Percentiles rank a stretch among this genome's conserved stretches.
Conservation (phyloP, 345 rosid species). For the Leavenworthia alabamica region DNA sequence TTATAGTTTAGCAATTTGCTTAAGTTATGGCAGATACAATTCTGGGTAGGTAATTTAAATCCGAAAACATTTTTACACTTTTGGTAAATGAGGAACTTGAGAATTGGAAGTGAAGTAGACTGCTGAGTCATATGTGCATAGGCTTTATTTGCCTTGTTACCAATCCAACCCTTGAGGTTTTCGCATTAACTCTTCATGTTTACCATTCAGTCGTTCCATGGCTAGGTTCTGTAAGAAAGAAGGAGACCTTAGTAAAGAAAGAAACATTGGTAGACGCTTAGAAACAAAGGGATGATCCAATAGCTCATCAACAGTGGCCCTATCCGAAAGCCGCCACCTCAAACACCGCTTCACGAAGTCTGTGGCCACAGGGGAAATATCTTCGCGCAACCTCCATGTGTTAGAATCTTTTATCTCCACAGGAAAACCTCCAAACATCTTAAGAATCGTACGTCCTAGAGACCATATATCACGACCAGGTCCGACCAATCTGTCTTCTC, state of each 20-base stretch:
- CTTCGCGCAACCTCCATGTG: neutral
- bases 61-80: neutral
- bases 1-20: neutral
- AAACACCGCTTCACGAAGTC: neutral
- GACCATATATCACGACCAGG: neutral
- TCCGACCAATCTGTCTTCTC: neutral
- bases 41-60: neutral
- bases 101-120: no score
- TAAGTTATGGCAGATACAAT: neutral
- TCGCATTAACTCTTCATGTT: neutral
- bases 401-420: no score
- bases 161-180: no score
- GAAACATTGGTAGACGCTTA: neutral
- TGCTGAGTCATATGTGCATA: no score
- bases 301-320: neutral
- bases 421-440: neutral
- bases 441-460: neutral
- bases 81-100: neutral
- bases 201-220: neutral
- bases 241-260: neutral
- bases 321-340: neutral
- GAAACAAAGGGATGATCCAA: neutral
- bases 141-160: neutral
- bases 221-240: neutral
- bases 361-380: neutral